Percentiles rank a stretch among this genome's conserved stretches.
These are phyloP conservation scores for Rhodamnia rubescens DNA, from an alignment of 345 rosid species.

Conservation along the genomic window DNA sequence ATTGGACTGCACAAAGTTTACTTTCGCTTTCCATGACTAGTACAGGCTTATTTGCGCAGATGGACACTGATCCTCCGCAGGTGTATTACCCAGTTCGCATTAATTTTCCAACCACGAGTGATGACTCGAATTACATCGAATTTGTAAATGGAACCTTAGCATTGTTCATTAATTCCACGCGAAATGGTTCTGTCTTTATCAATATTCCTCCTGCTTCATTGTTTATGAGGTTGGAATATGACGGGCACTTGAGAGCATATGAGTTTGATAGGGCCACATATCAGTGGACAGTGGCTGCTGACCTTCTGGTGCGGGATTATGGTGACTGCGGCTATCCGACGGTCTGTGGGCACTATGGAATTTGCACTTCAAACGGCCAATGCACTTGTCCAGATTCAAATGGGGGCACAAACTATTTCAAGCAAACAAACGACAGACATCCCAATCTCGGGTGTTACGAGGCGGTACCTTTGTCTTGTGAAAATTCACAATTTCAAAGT, in stretches of 20 bases:
- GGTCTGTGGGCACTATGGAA: neutral
- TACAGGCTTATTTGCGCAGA: slow-evolving; percentile 3
- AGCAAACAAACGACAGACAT: neutral
- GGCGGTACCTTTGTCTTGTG: neutral
- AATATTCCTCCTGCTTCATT: neutral
- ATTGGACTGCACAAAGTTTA: slow-evolving; percentile 2
- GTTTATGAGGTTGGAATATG: slow-evolving; percentile 7
- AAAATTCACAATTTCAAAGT: neutral
- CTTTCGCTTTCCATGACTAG: slow-evolving; percentile 6
- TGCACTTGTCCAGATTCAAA: neutral
- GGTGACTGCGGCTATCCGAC: neutral
- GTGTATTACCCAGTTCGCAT: neutral
- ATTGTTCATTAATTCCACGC: neutral
- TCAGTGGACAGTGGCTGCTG: neutral
- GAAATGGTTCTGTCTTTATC: neutral
- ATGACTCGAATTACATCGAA: neutral
- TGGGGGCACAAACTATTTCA: neutral
- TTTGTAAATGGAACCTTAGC: slow-evolving; percentile 1
- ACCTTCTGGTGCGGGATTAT: neutral
- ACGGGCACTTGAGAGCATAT: slow-evolving; percentile 18
- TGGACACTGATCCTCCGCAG: slow-evolving; percentile 6
- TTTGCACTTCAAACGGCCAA: neutral
- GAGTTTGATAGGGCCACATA: neutral
- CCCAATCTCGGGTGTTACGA: neutral
- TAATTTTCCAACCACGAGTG: neutral